Percentiles rank a stretch among this genome's conserved stretches.
Evolutionary conservation across 345 rosid genomes (phyloP).

Genomic region (Eucalyptus sp.): DNA sequence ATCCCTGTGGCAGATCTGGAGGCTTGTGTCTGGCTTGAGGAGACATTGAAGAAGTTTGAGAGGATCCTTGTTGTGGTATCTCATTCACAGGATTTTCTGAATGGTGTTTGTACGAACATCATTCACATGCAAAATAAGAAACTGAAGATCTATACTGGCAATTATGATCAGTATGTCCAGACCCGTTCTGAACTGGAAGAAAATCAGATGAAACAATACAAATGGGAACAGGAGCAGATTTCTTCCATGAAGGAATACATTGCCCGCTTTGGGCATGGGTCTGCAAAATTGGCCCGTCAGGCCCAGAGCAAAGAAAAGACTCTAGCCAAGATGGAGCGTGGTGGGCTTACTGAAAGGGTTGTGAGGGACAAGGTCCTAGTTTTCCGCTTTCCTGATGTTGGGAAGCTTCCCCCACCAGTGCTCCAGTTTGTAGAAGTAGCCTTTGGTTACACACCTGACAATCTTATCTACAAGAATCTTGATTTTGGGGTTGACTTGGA

Average conservation of each 20-base stretch:
- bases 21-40: constrained; percentile 99
- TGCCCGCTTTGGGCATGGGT: constrained; percentile 98
- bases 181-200: constrained; percentile 94
- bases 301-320: constrained; percentile 99
- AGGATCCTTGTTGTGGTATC: constrained; percentile 93
- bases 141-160: constrained; percentile 78
- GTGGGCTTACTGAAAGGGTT: constrained; percentile 92
- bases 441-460: constrained; percentile 85
- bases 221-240: constrained; percentile 99
- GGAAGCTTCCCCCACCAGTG: constrained; percentile 98
- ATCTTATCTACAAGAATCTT: constrained; percentile 67
- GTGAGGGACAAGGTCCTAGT: constrained; percentile 66
- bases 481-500: constrained; percentile 98
- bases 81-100: constrained; percentile 96
- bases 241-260: constrained; percentile 96
- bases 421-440: constrained; percentile 94
- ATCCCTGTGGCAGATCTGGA: constrained; percentile 62
- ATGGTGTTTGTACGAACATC: constrained; percentile 94
- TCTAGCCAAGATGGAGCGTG: constrained; percentile 97
- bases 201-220: constrained; percentile 98
- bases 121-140: constrained; percentile 93
- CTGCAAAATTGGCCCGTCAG: constrained; percentile 97
- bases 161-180: constrained; percentile 92
- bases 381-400: constrained; percentile 86
- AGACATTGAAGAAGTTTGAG: constrained; percentile 79